Evolutionary conservation across 1,284 basidiomycete genomes (phyloP), one percentile per base, ranked within the genome.

Genomic region (Ganoderma boninense): DNA sequence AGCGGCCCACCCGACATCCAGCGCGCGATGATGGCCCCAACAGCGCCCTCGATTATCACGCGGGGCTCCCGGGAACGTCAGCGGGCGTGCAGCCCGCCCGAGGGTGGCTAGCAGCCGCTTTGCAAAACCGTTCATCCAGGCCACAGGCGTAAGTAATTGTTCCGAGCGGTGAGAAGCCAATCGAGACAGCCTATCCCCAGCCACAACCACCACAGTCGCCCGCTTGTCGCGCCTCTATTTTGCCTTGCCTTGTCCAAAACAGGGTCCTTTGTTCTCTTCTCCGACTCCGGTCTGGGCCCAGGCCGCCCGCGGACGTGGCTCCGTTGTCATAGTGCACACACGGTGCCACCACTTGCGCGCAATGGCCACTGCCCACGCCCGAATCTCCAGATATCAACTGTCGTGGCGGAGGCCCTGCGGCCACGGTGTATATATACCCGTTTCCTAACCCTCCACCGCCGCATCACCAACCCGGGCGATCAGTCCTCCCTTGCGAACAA

Each of bases 261-360:
- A 52, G 69, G 70, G 52, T 56, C 66, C 73, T 74, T 74, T 74
- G 73, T 74, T 69, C 49, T 26, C 49, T 52, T 52, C 67, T 69
- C 70, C 67, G 64, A 42, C 62, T 62, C 65, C 64, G 68, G 68
- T 57, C 63, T 44, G 52, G 69, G 68, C 49, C 70, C 46, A 67
- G 68, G 52, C 66, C 70, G 56, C 65, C 65, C 67, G 64, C 62
- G 61, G 68, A 49, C 64, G 62, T 67, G 62, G 64, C 65, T 62
- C 70, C 57, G 72, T 74, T 71, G 73, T 71, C 73, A 74, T 73
- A 71, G 72, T 70, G 64, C 72, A 67, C 66, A 60, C 69, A 70
- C 69, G 69, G 62, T 68, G 67, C 69, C 69, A 64, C 69, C 61
- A 59, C 67, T 70, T 49, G 66, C 69, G 63, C 64, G 67, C 44